Percentiles rank a stretch among this genome's conserved stretches.
Conservation (phyloP, 345 rosid species). For the Eucalyptus urophylla region DNA sequence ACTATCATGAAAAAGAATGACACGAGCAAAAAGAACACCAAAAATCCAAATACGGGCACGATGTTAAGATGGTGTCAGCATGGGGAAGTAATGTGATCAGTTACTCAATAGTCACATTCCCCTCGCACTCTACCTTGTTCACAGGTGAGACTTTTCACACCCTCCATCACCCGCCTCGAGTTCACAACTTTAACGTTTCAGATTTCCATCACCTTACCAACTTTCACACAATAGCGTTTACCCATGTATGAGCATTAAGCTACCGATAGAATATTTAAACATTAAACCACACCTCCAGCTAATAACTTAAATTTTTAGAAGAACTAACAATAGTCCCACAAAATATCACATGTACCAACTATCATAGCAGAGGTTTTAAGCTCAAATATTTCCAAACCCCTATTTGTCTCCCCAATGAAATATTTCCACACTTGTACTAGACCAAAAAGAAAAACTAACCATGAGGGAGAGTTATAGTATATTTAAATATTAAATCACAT, state of each 20-base stretch:
- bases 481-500: no score
- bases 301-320: no score
- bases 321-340: accelerated
- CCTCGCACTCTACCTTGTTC: background rate
- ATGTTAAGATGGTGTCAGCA: background rate
- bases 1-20: background rate
- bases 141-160: background rate
- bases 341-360: no score
- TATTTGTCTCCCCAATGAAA: no score
- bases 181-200: background rate
- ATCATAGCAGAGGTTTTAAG: no score
- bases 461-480: no score
- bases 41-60: background rate
- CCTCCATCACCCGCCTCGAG: background rate
- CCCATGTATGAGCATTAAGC: background rate
- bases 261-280: no score
- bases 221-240: background rate
- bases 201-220: background rate
- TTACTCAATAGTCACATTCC: background rate
- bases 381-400: no score
- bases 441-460: accelerated
- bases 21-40: background rate
- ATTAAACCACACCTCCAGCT: no score
- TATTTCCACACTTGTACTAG: no score
- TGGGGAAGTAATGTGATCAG: background rate